Percentiles rank a stretch among this genome's conserved stretches.
Conservation (phyloP, 768 basidiomycete genomes). For the Phylloporus sp. region DNA sequence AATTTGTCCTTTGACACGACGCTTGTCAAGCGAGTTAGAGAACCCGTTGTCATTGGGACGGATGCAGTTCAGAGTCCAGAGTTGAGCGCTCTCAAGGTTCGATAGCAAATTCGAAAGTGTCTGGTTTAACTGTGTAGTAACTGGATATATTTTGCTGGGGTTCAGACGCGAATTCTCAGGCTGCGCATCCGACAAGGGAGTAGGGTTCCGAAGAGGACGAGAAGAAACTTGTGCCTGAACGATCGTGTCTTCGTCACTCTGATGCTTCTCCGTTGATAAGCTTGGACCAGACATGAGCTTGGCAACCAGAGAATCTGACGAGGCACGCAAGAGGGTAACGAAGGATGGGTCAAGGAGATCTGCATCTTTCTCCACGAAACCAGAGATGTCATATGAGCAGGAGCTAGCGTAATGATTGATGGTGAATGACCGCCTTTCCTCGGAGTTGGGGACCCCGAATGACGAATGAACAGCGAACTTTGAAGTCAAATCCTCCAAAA, state of each 20-base stretch:
- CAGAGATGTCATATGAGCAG: conserved; percentile 49
- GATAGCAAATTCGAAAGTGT: conserved; percentile 45
- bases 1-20: conserved; percentile 56
- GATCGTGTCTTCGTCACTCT: conserved; percentile 51
- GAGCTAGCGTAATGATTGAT: conserved; percentile 60
- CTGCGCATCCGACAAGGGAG: conserved; percentile 28
- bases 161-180: conserved; percentile 44
- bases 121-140: conserved; percentile 57
- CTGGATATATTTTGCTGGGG: conserved; percentile 50
- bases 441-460: conserved; percentile 38
- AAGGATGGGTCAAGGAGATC: conserved; percentile 55
- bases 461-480: conserved; percentile 49
- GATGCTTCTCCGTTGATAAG: conserved; percentile 54
- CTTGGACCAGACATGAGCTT: conserved; percentile 64
- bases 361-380: conserved; percentile 48
- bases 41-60: conserved; percentile 64
- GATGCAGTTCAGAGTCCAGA: conserved; percentile 59
- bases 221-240: conserved; percentile 64
- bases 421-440: conserved; percentile 42
- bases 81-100: conserved; percentile 41
- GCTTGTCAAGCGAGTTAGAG: conserved; percentile 61
- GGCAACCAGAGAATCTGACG: conserved; percentile 49
- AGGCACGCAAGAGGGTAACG: conserved; percentile 49
- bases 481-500: conserved; percentile 46
- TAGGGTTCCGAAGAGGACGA: conserved; percentile 49